phyloP scores from a whole-genome alignment of 78 protist species.

The Isochrysis galbana region DNA sequence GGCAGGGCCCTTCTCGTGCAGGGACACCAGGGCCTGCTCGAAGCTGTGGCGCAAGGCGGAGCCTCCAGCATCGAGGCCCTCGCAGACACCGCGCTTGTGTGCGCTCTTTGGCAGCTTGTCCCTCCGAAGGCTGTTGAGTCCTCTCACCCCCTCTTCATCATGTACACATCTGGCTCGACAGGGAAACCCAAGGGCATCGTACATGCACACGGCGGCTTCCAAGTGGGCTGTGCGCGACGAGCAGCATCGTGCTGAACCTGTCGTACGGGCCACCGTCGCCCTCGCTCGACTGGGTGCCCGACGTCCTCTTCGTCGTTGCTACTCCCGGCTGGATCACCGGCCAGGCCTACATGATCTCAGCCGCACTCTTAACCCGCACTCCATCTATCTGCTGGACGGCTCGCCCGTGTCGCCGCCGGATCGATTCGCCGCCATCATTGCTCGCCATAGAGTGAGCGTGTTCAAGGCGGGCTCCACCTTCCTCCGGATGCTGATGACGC shows the following conservation, averaged over 20 bases:
- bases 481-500: not conserved
- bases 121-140: not conserved
- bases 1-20: too few relatives aligned
- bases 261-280: too few relatives aligned
- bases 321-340: conserved; percentile 2
- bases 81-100: not conserved
- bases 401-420: not conserved
- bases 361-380: not conserved
- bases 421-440: not conserved
- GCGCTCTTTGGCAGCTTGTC: not conserved
- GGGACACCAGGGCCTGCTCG: too few relatives aligned
- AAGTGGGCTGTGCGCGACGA: not conserved
- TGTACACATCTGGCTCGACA: conserved; percentile 29
- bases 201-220: not conserved
- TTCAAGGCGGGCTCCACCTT: not conserved
- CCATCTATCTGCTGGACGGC: not conserved
- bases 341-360: not conserved
- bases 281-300: not conserved
- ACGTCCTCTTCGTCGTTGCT: not conserved
- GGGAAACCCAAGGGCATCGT: conserved; percentile 18
- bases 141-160: not conserved
- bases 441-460: not conserved
- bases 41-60: too few relatives aligned
- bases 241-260: not conserved
- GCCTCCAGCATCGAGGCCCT: too few relatives aligned